Conservation (phyloP, 2,329 filamentous ascomycete genomes). For the Fusarium sp. region DNA sequence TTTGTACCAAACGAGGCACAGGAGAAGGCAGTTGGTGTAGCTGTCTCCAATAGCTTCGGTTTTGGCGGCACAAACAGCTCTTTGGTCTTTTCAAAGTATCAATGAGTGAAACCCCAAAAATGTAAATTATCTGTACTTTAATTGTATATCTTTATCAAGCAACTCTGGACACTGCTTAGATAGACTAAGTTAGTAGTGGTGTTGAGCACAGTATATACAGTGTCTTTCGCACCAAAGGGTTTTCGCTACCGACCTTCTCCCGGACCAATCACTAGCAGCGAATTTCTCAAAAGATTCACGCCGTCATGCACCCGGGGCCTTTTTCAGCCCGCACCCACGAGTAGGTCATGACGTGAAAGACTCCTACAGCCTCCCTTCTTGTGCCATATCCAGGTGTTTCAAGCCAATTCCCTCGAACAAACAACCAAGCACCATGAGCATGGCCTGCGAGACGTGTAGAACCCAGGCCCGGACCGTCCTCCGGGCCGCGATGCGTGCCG, state of each 20-base stretch:
- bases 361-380: conserved; percentile 19
- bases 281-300: conserved; percentile 47
- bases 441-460: conserved; percentile 67
- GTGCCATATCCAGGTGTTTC: conserved; percentile 18
- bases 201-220: conserved; percentile 30
- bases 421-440: conserved; percentile 24
- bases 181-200: background rate
- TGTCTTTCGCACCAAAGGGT: conserved; percentile 13
- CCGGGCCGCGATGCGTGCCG: conserved; percentile 52
- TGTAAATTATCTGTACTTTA: conserved; percentile 20
- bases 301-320: conserved; percentile 43
- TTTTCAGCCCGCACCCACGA: background rate
- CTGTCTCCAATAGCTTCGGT: conserved; percentile 95
- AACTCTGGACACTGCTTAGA: too few relatives aligned
- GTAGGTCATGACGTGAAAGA: conserved; percentile 52
- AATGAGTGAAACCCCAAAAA: conserved; percentile 3
- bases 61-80: conserved; percentile 98
- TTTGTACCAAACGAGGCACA: conserved; percentile 84
- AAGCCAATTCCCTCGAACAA: conserved; percentile 1
- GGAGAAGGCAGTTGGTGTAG: conserved; percentile 77
- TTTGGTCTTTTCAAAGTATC: conserved; percentile 76
- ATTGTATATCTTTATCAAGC: background rate
- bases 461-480: conserved; percentile 60
- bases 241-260: conserved; percentile 46
- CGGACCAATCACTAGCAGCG: conserved; percentile 46